phyloP scores from a whole-genome alignment of 768 basidiomycete species.

The Xerocomus potaroensis region DNA sequence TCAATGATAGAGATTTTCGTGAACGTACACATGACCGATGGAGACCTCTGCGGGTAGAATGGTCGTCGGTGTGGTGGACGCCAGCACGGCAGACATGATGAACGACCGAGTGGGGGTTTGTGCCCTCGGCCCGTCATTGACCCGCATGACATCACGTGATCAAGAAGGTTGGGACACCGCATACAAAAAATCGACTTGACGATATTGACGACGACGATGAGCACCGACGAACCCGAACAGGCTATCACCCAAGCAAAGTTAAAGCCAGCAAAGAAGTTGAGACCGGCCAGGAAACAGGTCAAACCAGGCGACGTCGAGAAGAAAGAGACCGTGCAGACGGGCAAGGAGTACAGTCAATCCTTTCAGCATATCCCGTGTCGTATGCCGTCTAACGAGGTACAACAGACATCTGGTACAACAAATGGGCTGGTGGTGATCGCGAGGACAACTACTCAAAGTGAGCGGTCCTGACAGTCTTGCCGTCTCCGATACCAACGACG shows the following conservation, averaged over 20 bases:
- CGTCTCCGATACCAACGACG: constrained; percentile 1
- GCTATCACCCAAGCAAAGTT: constrained; percentile 15
- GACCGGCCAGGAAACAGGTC: constrained; percentile 93
- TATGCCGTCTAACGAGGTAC: constrained; percentile 7
- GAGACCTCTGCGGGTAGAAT: constrained; percentile 42
- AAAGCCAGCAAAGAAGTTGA: constrained; percentile 58
- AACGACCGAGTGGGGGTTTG: too few species aligned
- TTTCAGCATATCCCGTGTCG: background rate
- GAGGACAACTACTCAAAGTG: constrained; percentile 96
- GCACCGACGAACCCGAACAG: constrained; percentile 23
- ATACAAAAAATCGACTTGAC: background rate
- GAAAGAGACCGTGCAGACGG: constrained; percentile 83
- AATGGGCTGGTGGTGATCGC: constrained; percentile 99
- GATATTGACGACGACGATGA: constrained; percentile 28
- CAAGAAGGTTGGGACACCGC: background rate
- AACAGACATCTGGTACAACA: constrained; percentile 96
- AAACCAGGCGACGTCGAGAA: constrained; percentile 87
- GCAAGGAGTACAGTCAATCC: constrained; percentile 91
- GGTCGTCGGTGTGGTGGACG: constrained; percentile 39
- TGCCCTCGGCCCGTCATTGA: constrained; percentile 15
- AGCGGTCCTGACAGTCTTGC: constrained; percentile 24
- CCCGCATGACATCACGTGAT: constrained; percentile 27
- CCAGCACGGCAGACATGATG: constrained; percentile 45
- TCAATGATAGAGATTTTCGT: constrained; percentile 11
- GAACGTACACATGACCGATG: constrained; percentile 61